Evolutionary conservation across 495 filamentous ascomycete species (phyloP).

Genomic region (Neurospora sp.): DNA sequence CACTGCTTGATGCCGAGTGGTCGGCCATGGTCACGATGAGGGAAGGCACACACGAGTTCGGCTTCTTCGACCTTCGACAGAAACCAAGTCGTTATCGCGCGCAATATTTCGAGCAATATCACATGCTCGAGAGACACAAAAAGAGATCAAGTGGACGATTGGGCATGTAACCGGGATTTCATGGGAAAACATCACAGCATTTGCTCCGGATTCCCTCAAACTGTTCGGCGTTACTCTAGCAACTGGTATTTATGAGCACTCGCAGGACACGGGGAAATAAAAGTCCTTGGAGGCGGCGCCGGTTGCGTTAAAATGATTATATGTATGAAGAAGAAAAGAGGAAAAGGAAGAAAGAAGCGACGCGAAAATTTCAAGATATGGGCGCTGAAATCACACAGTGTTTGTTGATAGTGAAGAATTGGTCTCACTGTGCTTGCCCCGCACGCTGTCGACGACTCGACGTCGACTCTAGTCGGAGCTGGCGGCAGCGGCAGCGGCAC

Average conservation of each 20-base stretch:
- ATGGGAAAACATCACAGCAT: slow-evolving; percentile 26
- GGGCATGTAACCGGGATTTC: slow-evolving; percentile 1
- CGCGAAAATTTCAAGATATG: neutral
- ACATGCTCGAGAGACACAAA: neutral
- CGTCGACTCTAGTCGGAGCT: too few species aligned
- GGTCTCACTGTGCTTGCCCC: neutral
- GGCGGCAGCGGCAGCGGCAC: neutral
- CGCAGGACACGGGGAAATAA: slow-evolving; percentile 12
- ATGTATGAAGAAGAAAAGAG: slow-evolving; percentile 8
- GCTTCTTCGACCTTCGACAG: neutral
- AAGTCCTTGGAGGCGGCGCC: slow-evolving; percentile 23
- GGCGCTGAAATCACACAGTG: neutral
- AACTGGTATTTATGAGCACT: slow-evolving; percentile 21
- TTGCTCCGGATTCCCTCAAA: slow-evolving; percentile 30
- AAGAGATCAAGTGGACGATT: neutral
- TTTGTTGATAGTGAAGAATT: neutral
- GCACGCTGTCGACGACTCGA: neutral
- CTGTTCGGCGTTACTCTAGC: slow-evolving; percentile 23
- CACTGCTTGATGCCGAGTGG: neutral
- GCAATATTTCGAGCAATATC: neutral
- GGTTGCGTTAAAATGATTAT: slow-evolving; percentile 17
- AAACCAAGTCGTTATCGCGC: neutral
- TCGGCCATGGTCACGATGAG: neutral
- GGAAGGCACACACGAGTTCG: neutral
- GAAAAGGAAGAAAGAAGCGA: neutral